phyloP scores from a whole-genome alignment of 2,329 filamentous ascomycete species.

The Penicillium aurantiogriseum region DNA sequence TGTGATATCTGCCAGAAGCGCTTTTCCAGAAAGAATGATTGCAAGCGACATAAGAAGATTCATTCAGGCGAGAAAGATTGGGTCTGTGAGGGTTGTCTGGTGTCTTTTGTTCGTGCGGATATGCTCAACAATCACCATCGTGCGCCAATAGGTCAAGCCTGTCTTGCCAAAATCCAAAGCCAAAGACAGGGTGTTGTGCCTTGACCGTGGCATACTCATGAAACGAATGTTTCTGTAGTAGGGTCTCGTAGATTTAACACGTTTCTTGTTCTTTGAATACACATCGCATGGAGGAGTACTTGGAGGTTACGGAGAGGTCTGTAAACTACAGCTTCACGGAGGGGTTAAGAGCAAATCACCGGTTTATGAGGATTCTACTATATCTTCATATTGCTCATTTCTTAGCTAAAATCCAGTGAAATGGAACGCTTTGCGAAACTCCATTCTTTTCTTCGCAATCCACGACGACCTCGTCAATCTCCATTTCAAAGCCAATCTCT shows the following conservation, averaged over 20 bases:
- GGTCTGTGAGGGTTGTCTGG: not conserved
- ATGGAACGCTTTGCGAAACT: conserved; percentile 10
- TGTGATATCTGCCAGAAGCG: not conserved
- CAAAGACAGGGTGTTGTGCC: not conserved
- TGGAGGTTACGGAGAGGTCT: not conserved
- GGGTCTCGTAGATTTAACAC: not conserved
- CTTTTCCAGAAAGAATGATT: not conserved
- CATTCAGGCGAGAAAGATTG: not conserved
- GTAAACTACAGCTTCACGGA: not conserved
- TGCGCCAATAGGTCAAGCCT: not conserved
- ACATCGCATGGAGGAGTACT: not conserved
- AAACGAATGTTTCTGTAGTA: not conserved
- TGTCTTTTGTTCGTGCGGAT: not conserved
- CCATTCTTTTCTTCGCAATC: conserved; percentile 23
- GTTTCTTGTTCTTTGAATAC: not conserved
- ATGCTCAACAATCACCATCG: not conserved
- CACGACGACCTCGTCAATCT: conserved; percentile 23
- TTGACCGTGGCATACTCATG: not conserved
- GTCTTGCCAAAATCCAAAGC: not conserved
- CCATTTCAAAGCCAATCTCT: conserved; percentile 22
- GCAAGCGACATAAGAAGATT: not conserved
- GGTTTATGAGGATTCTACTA: not conserved
- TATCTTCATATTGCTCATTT: conserved; percentile 1
- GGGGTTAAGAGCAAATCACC: not conserved
- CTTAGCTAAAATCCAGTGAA: conserved; percentile 22